A percentile compares a stretch with the other conserved stretches of the same genome.
Evolutionary conservation across 2,329 filamentous ascomycete genomes (phyloP).

Genomic region (Diaporthe sp.): DNA sequence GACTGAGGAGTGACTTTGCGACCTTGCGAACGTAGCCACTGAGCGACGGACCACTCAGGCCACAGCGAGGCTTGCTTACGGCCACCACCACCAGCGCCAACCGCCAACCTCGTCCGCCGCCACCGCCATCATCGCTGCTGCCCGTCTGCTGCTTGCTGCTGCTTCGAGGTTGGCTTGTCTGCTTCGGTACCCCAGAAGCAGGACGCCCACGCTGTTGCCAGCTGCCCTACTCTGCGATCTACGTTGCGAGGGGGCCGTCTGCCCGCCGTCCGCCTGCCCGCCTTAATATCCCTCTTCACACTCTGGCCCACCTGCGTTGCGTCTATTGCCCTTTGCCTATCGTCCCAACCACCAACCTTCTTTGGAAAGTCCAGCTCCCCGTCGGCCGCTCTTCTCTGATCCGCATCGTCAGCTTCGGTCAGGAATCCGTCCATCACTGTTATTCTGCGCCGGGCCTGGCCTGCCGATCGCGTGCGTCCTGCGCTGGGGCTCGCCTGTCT

Average conservation of each 20-base stretch:
- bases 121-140: constrained; percentile 18
- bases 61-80: constrained; percentile 25
- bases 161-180: constrained; percentile 26
- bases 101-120: constrained; percentile 6
- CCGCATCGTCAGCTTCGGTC: constrained; percentile 30
- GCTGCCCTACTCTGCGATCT: constrained; percentile 25
- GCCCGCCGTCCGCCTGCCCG: constrained; percentile 12
- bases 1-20: constrained; percentile 11
- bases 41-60: constrained; percentile 9
- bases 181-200: constrained; percentile 27
- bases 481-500: constrained; percentile 10
- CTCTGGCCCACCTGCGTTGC: constrained; percentile 21
- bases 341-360: constrained; percentile 28
- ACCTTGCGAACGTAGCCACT: background rate
- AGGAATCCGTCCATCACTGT: background rate
- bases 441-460: background rate
- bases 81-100: constrained; percentile 17
- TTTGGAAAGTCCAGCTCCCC: constrained; percentile 25
- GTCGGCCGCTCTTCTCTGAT: constrained; percentile 19
- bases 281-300: constrained; percentile 30
- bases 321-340: constrained; percentile 16
- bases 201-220: constrained; percentile 3
- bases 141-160: constrained; percentile 3
- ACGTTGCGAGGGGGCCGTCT: constrained; percentile 8
- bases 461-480: constrained; percentile 21